Evolutionary conservation across 345 rosid species (phyloP).

Genomic region (Triadica sebifera): DNA sequence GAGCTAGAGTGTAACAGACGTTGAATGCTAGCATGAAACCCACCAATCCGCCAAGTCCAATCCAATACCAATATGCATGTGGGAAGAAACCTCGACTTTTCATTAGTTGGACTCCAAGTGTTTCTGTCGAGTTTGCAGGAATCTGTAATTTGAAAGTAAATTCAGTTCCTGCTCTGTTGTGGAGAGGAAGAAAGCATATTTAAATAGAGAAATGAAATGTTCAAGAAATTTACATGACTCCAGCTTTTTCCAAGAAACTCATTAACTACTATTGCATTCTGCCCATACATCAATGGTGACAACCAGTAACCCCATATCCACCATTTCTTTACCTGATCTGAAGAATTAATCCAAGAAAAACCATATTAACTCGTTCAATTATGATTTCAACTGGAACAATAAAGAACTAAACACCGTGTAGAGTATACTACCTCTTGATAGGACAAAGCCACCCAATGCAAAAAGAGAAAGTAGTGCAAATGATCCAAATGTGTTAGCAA

Average conservation of each 20-base stretch:
- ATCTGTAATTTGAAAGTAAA: conserved; percentile 10
- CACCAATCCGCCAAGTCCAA: conserved; percentile 7
- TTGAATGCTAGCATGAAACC: conserved; percentile 9
- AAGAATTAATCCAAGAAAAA: not conserved
- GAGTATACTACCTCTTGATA: conserved; percentile 47
- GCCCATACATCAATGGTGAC: conserved; percentile 77
- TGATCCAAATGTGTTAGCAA: conserved; percentile 61
- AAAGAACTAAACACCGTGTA: not conserved
- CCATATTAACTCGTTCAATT: not conserved
- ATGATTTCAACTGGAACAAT: not conserved
- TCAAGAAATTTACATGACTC: conserved; percentile 34
- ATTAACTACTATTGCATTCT: conserved; percentile 58
- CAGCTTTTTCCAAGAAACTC: conserved; percentile 70
- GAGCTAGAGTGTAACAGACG: conserved; percentile 20
- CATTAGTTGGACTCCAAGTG: conserved; percentile 47
- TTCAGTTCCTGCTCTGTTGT: not conserved
- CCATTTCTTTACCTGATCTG: conserved; percentile 72
- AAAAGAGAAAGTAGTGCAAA: conserved; percentile 44
- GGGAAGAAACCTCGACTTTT: conserved; percentile 41
- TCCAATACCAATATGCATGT: conserved; percentile 20
- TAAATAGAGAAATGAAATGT: not conserved
- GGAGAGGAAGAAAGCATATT: not conserved
- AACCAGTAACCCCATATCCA: conserved; percentile 83
- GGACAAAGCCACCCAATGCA: conserved; percentile 60
- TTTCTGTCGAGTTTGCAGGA: conserved; percentile 25